A percentile compares a stretch with the other conserved stretches of the same genome.
Evolutionary conservation across 2,329 filamentous ascomycete species (phyloP).

Genomic region (Fusarium stilboides): DNA sequence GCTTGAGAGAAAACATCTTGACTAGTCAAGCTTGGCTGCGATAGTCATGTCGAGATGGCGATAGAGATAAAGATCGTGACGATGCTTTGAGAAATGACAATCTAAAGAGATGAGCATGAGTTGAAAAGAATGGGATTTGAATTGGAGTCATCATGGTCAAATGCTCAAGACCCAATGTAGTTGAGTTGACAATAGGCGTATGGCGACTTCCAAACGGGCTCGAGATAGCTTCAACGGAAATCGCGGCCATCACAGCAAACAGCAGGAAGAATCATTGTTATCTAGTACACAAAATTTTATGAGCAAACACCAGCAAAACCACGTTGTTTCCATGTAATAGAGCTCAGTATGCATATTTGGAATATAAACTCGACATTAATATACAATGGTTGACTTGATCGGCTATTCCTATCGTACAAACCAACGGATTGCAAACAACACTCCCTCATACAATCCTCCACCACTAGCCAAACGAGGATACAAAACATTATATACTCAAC

Average conservation of each 20-base stretch:
- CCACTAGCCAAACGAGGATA: slow-evolving; percentile 41
- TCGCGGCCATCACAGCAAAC: not conserved
- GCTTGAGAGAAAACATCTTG: slow-evolving; percentile 37
- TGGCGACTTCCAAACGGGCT: slow-evolving; percentile 15
- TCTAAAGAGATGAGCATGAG: not conserved
- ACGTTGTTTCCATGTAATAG: not conserved
- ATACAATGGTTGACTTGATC: slow-evolving; percentile 22
- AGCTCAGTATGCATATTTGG: not conserved
- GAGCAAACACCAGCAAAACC: not conserved
- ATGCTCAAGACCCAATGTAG: not conserved
- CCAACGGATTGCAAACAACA: slow-evolving; percentile 22
- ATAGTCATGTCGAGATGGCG: not conserved
- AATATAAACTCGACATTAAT: slow-evolving; percentile 18
- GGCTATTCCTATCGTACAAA: slow-evolving; percentile 32
- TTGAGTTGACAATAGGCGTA: not conserved
- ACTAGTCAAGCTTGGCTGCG: not conserved
- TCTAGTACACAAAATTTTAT: not conserved
- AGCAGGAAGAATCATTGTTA: not conserved
- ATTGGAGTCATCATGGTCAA: not conserved
- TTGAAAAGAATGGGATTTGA: not conserved
- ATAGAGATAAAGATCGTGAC: not conserved
- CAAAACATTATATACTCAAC: slow-evolving; percentile 51
- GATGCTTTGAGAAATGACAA: not conserved
- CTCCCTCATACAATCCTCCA: slow-evolving; percentile 29
- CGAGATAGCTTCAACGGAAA: slow-evolving; percentile 15